These are phyloP conservation scores for Bauhinia variegata DNA, from an alignment of 306 rosid genomes.

Conservation along the genomic window DNA sequence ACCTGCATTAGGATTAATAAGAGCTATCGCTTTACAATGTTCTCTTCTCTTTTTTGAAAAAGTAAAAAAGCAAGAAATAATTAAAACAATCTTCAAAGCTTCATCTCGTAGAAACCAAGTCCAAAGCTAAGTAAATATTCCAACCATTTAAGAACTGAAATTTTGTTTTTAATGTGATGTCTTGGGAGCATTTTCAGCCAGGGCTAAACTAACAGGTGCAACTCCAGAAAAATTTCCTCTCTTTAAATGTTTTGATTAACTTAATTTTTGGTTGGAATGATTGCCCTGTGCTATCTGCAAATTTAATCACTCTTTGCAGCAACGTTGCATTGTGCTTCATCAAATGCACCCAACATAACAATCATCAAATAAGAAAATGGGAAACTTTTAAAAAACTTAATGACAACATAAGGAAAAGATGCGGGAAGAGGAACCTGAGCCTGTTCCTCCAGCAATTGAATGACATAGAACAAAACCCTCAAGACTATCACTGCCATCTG, in stretches of 20 bases:
- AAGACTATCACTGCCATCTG: constrained; percentile 99
- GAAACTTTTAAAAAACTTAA: constrained; percentile 6
- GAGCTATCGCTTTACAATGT: neutral
- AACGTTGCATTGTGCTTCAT: constrained; percentile 17
- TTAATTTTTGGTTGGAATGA: neutral
- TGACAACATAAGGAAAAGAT: constrained; percentile 4
- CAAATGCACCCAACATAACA: constrained; percentile 1
- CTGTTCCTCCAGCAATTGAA: constrained; percentile 99
- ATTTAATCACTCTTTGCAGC: constrained; percentile 24
- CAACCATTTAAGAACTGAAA: neutral
- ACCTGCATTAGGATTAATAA: constrained; percentile 50
- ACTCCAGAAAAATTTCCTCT: constrained; percentile 16
- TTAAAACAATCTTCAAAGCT: constrained; percentile 22
- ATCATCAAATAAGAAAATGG: constrained; percentile 27
- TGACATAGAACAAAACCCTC: constrained; percentile 99
- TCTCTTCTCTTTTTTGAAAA: neutral
- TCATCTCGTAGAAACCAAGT: constrained; percentile 17
- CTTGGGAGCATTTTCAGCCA: neutral
- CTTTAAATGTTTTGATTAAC: constrained; percentile 4
- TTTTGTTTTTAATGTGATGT: too few relatives aligned
- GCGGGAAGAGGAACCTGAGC: constrained; percentile 73
- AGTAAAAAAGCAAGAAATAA: constrained; percentile 20
- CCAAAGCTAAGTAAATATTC: constrained; percentile 13
- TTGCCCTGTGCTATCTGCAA: constrained; percentile 5
- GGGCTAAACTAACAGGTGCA: constrained; percentile 14